phyloP scores from a whole-genome alignment of 352 stramenopile genomes.

The Pilasporangium apinafurcum region DNA sequence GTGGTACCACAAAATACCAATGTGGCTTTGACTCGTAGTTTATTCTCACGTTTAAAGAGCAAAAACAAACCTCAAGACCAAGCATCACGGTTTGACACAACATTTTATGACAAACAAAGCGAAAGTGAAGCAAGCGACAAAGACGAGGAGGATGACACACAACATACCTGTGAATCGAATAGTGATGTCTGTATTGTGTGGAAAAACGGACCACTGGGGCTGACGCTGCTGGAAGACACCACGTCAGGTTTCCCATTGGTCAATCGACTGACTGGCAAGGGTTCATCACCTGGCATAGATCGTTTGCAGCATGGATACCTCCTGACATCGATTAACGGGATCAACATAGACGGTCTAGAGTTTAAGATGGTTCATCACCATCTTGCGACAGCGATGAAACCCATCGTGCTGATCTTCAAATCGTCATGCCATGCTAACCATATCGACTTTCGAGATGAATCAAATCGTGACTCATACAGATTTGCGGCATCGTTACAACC shows the following conservation, averaged over 20 bases:
- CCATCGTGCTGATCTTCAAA: slow-evolving; percentile 43
- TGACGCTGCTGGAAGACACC: slow-evolving; percentile 45
- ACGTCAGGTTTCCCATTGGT: slow-evolving; percentile 43
- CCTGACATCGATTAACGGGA: slow-evolving; percentile 47
- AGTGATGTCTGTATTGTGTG: slow-evolving; percentile 41
- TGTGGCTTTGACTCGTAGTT: too few relatives aligned
- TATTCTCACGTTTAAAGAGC: neutral
- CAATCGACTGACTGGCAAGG: slow-evolving; percentile 68
- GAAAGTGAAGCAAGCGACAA: too few relatives aligned
- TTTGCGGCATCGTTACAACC: neutral
- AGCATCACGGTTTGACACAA: neutral
- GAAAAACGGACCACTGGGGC: slow-evolving; percentile 30
- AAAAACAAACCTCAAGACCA: neutral
- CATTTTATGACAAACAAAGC: too few relatives aligned
- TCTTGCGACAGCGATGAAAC: slow-evolving; percentile 31
- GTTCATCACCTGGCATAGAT: slow-evolving; percentile 27
- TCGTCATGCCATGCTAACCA: slow-evolving; percentile 6
- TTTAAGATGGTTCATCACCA: slow-evolving; percentile 30
- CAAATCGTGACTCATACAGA: slow-evolving; percentile 1
- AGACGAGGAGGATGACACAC: too few relatives aligned
- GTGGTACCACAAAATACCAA: slow-evolving; percentile 1
- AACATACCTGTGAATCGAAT: neutral
- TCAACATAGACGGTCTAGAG: slow-evolving; percentile 10
- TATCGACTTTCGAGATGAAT: slow-evolving; percentile 10
- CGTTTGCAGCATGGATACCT: slow-evolving; percentile 32